These are phyloP conservation scores for Cladosporium sp. DNA, from an alignment of 2,329 filamentous ascomycete genomes.

Conservation along the genomic window DNA sequence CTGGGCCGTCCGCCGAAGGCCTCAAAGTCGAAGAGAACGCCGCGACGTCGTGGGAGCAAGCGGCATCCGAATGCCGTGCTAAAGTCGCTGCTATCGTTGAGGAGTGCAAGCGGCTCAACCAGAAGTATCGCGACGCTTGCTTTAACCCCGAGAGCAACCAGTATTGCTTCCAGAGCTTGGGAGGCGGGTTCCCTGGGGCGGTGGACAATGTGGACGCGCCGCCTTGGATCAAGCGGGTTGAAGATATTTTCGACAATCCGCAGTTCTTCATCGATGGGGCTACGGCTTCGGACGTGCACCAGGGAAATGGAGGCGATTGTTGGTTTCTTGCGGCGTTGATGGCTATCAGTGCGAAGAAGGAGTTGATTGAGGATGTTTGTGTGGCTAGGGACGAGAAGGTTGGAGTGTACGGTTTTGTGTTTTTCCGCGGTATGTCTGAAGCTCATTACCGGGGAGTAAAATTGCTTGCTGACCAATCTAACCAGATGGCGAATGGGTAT, in stretches of 20 bases:
- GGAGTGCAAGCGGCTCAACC: slow-evolving; percentile 73
- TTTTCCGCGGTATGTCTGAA: slow-evolving; percentile 55
- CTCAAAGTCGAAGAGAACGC: slow-evolving; percentile 31
- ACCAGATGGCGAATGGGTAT: slow-evolving; percentile 81
- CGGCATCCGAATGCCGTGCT: slow-evolving; percentile 65
- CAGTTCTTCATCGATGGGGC: slow-evolving; percentile 72
- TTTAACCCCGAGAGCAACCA: slow-evolving; percentile 77
- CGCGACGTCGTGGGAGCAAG: slow-evolving; percentile 66
- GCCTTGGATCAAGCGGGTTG: slow-evolving; percentile 35
- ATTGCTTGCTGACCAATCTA: not conserved
- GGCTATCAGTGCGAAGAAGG: slow-evolving; percentile 73
- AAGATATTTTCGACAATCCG: slow-evolving; percentile 38
- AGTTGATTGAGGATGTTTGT: slow-evolving; percentile 72
- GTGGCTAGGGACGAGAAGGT: slow-evolving; percentile 71
- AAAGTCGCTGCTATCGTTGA: slow-evolving; percentile 59
- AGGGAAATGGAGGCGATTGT: slow-evolving; percentile 78
- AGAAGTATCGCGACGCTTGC: slow-evolving; percentile 82
- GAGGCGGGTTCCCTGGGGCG: slow-evolving; percentile 24
- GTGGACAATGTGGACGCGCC: slow-evolving; percentile 30
- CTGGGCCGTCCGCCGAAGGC: slow-evolving; percentile 15
- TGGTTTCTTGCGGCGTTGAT: slow-evolving; percentile 83
- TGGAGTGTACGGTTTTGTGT: slow-evolving; percentile 84
- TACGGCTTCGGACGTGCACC: slow-evolving; percentile 73
- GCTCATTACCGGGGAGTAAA: not conserved
- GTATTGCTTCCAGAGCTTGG: slow-evolving; percentile 33